phyloP scores from a whole-genome alignment of 1,284 basidiomycete genomes.

The Microstroma glucosiphilum region DNA sequence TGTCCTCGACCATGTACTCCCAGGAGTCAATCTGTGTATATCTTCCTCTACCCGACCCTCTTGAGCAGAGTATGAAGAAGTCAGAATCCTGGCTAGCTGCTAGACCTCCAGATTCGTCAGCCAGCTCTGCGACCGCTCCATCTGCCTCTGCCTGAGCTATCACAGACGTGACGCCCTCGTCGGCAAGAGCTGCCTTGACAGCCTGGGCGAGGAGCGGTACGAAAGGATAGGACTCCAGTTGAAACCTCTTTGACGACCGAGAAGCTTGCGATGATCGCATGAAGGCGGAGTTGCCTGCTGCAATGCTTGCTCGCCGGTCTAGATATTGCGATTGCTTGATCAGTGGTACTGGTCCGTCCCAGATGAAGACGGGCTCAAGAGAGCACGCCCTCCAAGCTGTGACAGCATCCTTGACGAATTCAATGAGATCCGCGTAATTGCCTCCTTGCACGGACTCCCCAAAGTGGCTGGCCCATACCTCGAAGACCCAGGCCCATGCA shows the following conservation, averaged over 20 bases:
- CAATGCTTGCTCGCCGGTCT: constrained; percentile 15
- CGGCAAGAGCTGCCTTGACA: constrained; percentile 22
- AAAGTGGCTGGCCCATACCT: constrained; percentile 27
- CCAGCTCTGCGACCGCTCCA: constrained; percentile 31
- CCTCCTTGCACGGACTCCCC: constrained; percentile 21
- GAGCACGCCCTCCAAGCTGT: constrained; percentile 10
- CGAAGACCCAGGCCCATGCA: constrained; percentile 37
- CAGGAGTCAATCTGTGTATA: constrained; percentile 37
- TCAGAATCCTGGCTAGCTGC: constrained; percentile 39
- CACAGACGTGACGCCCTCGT: constrained; percentile 20
- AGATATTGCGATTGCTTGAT: constrained; percentile 29
- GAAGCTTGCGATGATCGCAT: constrained; percentile 27
- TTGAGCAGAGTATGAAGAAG: constrained; percentile 39
- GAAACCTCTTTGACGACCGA: constrained; percentile 22
- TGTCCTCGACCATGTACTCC: constrained; percentile 21
- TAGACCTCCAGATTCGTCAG: constrained; percentile 24
- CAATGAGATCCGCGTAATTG: constrained; percentile 8
- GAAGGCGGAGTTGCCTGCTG: constrained; percentile 24
- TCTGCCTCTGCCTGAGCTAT: constrained; percentile 38
- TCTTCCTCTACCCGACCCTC: constrained; percentile 24
- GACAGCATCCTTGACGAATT: constrained; percentile 6
- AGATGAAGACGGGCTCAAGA: constrained; percentile 36
- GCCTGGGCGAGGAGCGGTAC: constrained; percentile 29
- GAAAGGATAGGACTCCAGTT: constrained; percentile 22
- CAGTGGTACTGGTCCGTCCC: constrained; percentile 33